phyloP scores from a whole-genome alignment of 176 grass and related monocot species.

The Triticum dicoccoides region DNA sequence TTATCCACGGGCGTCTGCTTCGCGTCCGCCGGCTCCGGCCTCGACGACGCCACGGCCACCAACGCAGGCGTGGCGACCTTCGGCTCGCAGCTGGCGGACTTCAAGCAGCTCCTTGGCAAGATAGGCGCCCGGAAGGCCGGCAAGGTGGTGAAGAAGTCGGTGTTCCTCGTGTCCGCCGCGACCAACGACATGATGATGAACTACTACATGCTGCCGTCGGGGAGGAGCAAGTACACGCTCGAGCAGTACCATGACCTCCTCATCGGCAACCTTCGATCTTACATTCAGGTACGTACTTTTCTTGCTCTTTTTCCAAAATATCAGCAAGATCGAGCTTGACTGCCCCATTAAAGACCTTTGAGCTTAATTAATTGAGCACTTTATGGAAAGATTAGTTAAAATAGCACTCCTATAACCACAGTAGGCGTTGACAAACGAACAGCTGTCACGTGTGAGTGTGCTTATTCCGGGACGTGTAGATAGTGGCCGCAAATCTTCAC shows the following conservation, averaged over 20 bases:
- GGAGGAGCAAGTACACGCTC: constrained; percentile 15
- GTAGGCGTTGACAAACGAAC: neutral
- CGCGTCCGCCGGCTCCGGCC: constrained; percentile 64
- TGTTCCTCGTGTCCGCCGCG: constrained; percentile 34
- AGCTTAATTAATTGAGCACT: neutral
- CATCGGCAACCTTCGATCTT: constrained; percentile 25
- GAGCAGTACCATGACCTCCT: constrained; percentile 43
- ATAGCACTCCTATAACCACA: neutral
- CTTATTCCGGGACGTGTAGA: neutral
- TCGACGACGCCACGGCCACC: constrained; percentile 57
- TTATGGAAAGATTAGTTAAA: constrained; percentile 11
- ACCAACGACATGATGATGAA: constrained; percentile 57
- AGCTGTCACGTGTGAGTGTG: neutral
- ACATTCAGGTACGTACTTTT: neutral
- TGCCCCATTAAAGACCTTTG: neutral
- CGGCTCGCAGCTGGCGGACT: constrained; percentile 31
- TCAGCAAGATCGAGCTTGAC: neutral
- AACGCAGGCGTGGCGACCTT: constrained; percentile 18
- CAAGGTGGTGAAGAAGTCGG: constrained; percentile 29
- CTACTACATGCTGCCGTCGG: constrained; percentile 34
- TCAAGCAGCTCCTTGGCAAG: constrained; percentile 17
- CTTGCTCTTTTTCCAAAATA: neutral
- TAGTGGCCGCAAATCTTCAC: neutral
- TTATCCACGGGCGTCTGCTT: constrained; percentile 59
- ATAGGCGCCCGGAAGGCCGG: neutral